Conservation (phyloP, 2,329 filamentous ascomycete species). For the Hysterium pulicare region DNA sequence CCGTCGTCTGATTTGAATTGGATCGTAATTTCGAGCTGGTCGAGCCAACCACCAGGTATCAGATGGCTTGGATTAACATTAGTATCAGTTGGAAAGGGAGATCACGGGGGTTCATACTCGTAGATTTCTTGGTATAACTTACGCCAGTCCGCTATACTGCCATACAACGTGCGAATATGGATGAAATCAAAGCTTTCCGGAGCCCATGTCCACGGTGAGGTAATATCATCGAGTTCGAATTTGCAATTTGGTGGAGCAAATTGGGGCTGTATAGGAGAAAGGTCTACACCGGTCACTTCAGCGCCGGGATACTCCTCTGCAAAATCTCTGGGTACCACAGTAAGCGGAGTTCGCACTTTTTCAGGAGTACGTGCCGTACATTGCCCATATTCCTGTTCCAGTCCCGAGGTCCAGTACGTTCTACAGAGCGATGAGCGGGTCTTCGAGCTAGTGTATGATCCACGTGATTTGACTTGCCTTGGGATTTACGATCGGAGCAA, state of each 20-base stretch:
- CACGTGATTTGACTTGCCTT: not conserved
- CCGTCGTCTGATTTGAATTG: constrained; percentile 39
- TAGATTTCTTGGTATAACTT: constrained; percentile 32
- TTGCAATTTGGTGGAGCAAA: constrained; percentile 44
- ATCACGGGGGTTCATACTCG: constrained; percentile 11
- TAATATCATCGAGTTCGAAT: constrained; percentile 47
- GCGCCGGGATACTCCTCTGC: constrained; percentile 17
- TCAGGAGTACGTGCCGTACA: not conserved
- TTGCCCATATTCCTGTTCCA: constrained; percentile 26
- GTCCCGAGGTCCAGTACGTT: constrained; percentile 23
- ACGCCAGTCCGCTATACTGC: constrained; percentile 43
- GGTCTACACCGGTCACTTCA: constrained; percentile 44
- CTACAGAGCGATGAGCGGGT: not conserved
- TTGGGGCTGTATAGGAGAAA: constrained; percentile 46
- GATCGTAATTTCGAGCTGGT: constrained; percentile 41
- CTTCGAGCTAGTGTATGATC: not conserved
- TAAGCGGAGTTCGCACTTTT: not conserved
- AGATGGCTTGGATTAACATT: constrained; percentile 9
- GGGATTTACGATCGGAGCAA: constrained; percentile 21
- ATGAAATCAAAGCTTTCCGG: constrained; percentile 37
- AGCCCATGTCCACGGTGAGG: constrained; percentile 36
- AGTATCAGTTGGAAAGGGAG: not conserved
- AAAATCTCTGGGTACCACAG: constrained; percentile 5
- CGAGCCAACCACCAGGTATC: constrained; percentile 38
- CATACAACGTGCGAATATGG: constrained; percentile 43